Base-by-base conservation (phyloP, 257 asterid genomes). In the Eucommia ulmoides region DNA sequence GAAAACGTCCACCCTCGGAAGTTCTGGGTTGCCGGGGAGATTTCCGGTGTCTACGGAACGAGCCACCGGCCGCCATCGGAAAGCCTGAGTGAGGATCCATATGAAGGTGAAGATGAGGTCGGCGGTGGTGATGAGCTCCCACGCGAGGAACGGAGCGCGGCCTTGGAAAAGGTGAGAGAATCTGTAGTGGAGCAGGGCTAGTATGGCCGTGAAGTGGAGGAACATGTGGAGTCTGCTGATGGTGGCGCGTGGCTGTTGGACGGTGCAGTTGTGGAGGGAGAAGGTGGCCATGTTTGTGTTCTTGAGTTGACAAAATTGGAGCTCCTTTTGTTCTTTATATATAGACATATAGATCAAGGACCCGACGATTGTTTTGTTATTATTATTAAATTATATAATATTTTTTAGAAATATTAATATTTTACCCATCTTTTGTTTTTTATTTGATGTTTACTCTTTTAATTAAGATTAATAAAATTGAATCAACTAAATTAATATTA, bases 51-150 rank as follows among this genome's bases (percentile, higher is more conserved):
- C 63, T 53, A 57, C 94, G 3, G 78, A 49, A 24, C 96, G 70
- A 33, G 24, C 81, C 60, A 85, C 86, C 51, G 96, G 96, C 24
- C 60, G 47, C 94, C 92, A 82, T 63, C 94, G 79, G 79, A 82
- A 85, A 2, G 88, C 63, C 63, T 85, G 94, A 11, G 69, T 16
- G 1, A 75, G 49, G 20, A 25, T 5, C 96, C 94, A 85, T 1
- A 82, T 17, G 50, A 71, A 64, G 66, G 88, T 42, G 76, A 85
- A 77, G 23, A 82, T 48, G 7, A 69, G 29, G 72, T 85, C 96
- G 22, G 92, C 52, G 11, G 56, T 19, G 0, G 92, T 74, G 35
- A 82, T 62, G 6, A 77, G 59, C 0, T 62, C 51, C 94, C 94
- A 85, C 4, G 79, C 52, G 25, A 77, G 66, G 7, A 51, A 23